Conservation (phyloP, 345 rosid genomes). For the Brassica rapa region DNA sequence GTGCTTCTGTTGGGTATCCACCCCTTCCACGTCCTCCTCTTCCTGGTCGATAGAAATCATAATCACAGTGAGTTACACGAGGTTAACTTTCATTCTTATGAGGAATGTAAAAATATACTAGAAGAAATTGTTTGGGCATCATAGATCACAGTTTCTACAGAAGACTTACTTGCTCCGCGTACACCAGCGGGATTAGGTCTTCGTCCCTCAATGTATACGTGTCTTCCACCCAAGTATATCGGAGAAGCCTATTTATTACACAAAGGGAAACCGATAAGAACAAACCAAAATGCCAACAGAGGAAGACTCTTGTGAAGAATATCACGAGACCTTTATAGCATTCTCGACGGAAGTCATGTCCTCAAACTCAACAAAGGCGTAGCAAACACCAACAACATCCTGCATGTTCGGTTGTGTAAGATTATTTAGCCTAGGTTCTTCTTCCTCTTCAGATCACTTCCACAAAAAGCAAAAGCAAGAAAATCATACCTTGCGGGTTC, state of each 20-base stretch:
- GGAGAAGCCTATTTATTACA: constrained; percentile 76
- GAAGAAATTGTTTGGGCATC: not conserved
- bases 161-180: constrained; percentile 82
- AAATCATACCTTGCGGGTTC: constrained; percentile 74
- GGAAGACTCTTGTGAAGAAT: constrained; percentile 1
- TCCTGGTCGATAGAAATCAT: constrained; percentile 21
- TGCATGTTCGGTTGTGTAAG: constrained; percentile 35
- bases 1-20: constrained; percentile 61
- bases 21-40: constrained; percentile 74
- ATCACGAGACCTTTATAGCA: constrained; percentile 70
- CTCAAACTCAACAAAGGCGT: constrained; percentile 97
- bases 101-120: not conserved
- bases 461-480: not conserved
- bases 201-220: constrained; percentile 88
- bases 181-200: constrained; percentile 78
- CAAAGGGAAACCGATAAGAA: constrained; percentile 7
- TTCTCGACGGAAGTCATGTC: constrained; percentile 81
- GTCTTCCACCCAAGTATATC: constrained; percentile 81
- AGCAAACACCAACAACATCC: constrained; percentile 94
- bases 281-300: not conserved
- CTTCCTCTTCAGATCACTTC: not conserved
- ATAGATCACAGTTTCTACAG: not conserved
- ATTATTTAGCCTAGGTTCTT: constrained; percentile 8
- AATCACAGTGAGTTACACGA: not conserved
- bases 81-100: not conserved